These are phyloP conservation scores for Pichia manshurica DNA, from an alignment of 805 yeast species.

Conservation along the genomic window DNA sequence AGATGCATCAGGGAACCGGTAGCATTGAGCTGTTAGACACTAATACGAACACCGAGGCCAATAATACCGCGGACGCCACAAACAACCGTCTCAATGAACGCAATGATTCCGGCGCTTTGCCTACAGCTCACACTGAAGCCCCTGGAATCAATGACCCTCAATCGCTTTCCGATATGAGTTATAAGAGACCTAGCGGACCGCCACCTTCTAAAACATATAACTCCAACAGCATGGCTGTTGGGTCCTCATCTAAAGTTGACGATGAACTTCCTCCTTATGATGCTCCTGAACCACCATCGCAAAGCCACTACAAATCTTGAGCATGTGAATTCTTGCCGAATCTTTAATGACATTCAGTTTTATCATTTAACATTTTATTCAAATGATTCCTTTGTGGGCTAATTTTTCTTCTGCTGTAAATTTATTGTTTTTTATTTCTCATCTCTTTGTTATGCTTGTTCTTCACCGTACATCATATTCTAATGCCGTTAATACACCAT, in stretches of 20 bases:
- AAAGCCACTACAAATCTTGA: conserved; percentile 1
- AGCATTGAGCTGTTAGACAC: neutral
- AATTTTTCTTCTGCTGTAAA: too few species aligned
- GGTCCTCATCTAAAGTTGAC: conserved; percentile 18
- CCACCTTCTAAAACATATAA: conserved; percentile 7
- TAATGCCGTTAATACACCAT: too few species aligned
- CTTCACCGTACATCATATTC: too few species aligned
- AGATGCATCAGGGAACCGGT: neutral
- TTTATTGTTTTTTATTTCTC: neutral
- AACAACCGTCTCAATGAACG: too few species aligned
- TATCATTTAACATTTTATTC: too few species aligned
- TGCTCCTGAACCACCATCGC: conserved; percentile 1
- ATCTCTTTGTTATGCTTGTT: neutral
- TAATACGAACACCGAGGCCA: neutral
- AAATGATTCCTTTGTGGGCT: too few species aligned
- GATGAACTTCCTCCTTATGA: conserved; percentile 2
- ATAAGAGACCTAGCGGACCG: conserved; percentile 3
- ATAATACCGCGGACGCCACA: too few species aligned
- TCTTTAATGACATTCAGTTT: too few species aligned
- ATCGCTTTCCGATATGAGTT: neutral
- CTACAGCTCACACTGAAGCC: neutral
- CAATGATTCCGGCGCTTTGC: neutral
- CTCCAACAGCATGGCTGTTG: neutral
- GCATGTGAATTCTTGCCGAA: too few species aligned
- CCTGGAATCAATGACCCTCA: conserved; percentile 3